Conservation (phyloP, 2,329 filamentous ascomycete species). For the Venturia oleaginea region DNA sequence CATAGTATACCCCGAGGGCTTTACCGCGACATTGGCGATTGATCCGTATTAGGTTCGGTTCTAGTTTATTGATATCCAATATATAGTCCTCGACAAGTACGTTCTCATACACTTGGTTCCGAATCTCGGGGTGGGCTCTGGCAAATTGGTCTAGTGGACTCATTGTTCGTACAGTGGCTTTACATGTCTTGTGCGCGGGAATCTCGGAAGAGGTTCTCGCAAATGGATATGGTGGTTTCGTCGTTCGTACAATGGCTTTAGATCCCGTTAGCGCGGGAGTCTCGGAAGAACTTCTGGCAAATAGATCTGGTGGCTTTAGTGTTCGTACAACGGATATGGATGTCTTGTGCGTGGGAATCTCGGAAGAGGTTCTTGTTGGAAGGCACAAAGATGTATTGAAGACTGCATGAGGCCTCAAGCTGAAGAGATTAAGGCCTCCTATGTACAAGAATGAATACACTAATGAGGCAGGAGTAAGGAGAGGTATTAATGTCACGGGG, state of each 20-base stretch:
- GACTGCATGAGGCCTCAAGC: too few species aligned
- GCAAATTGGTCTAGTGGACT: neutral
- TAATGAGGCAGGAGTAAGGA: too few species aligned
- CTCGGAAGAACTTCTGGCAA: too few species aligned
- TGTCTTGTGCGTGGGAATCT: too few species aligned
- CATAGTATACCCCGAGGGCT: neutral
- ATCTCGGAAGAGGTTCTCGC: too few species aligned
- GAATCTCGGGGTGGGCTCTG: neutral
- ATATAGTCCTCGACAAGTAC: neutral
- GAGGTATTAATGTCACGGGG: too few species aligned
- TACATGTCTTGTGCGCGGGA: neutral
- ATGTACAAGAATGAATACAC: too few species aligned
- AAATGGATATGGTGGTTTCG: neutral
- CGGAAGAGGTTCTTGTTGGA: too few species aligned
- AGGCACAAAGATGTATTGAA: too few species aligned
- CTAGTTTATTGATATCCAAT: neutral
- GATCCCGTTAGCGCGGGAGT: neutral
- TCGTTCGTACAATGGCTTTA: neutral
- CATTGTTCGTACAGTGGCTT: neutral
- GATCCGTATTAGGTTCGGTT: neutral
- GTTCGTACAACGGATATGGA: neutral
- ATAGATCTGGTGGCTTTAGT: neutral
- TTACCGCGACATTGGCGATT: neutral
- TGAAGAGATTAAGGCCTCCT: too few species aligned
- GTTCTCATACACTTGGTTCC: neutral